Base-by-base conservation (phyloP, 2,329 filamentous ascomycete genomes). In the Verticillium isaacii region DNA sequence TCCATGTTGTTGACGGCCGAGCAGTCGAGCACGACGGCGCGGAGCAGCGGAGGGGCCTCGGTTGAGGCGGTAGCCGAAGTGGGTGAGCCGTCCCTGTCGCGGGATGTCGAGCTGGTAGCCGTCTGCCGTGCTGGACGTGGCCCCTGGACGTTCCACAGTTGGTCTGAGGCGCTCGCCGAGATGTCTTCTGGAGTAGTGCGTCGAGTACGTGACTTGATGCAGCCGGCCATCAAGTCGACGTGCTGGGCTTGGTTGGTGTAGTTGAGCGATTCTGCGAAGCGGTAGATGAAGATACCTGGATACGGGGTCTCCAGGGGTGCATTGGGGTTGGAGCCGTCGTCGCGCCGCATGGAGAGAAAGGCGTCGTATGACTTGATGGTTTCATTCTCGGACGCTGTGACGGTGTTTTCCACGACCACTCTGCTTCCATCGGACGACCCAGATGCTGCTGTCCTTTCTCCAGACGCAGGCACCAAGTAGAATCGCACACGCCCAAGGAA, bases 21-120 rank as follows among this genome's bases (percentile, higher is more conserved):
- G 67, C 84, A 85, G 71, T 87, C 85, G 1, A 87, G 74, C 7
- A 87, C 77, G 2, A 88, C 65, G 5, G 85, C 83, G 2, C 78
- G 78, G 17, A 87, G 75, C 5, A 77, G 70, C 8, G 4, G 52
- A 25, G 3, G 41, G 45, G 11, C 7, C 9, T 52, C 45, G 19
- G 11, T 5, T 1, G 11, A 14, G 11, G 19, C 23, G n/a, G n/a
- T 2, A 23, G 9, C 11, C 9, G 19, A 23, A 23, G 17, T 23
- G 6, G 45, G 19, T 19, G 45, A 12, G 11, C 69, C 66, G 57
- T 76, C 66, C 57, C 76, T 69, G 55, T 69, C 66, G 19, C 67
- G 67, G 34, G 3, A 52, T 9, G 19, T 2, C n/a, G 45, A 52
- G 11, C 17, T 23, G 19, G 45, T 23, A 11, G n/a, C 45, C 45